Percentiles rank a stretch among this genome's conserved stretches.
Conservation (phyloP, 2,329 filamentous ascomycete genomes). For the Pseudogymnoascus sp. region DNA sequence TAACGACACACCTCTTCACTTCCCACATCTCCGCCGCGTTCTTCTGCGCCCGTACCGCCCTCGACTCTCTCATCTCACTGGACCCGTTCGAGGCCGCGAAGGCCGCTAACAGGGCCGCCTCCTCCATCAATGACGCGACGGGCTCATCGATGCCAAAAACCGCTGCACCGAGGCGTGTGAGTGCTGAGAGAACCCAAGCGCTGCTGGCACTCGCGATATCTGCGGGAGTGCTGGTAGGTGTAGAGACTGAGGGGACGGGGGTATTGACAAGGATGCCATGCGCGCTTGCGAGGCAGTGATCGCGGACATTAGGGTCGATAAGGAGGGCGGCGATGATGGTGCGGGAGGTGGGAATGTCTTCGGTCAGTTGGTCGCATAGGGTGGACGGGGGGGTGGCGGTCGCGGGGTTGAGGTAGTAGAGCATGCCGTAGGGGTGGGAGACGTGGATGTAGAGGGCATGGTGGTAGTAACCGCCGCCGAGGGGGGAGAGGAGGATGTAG, state of each 20-base stretch:
- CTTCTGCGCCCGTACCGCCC: background rate
- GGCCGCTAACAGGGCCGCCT: background rate
- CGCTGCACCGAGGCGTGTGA: background rate
- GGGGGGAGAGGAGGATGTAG: background rate
- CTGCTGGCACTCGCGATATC: background rate
- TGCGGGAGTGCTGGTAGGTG: background rate
- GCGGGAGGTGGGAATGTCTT: background rate
- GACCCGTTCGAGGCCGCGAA: background rate
- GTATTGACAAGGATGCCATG: background rate
- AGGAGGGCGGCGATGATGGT: background rate
- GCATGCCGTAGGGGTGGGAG: slow-evolving; percentile 2
- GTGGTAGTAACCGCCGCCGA: background rate
- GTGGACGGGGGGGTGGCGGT: background rate
- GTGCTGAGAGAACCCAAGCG: background rate
- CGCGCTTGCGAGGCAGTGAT: background rate
- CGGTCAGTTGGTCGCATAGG: background rate
- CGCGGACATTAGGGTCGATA: background rate
- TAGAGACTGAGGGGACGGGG: background rate
- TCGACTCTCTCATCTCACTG: background rate
- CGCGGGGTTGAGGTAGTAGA: background rate
- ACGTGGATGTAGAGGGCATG: slow-evolving; percentile 7
- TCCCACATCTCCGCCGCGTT: background rate
- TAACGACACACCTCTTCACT: background rate
- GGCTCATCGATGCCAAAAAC: background rate
- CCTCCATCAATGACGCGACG: background rate